phyloP scores from a whole-genome alignment of 176 grass and related monocot species.

The Rhipidocladum racemiflorum region DNA sequence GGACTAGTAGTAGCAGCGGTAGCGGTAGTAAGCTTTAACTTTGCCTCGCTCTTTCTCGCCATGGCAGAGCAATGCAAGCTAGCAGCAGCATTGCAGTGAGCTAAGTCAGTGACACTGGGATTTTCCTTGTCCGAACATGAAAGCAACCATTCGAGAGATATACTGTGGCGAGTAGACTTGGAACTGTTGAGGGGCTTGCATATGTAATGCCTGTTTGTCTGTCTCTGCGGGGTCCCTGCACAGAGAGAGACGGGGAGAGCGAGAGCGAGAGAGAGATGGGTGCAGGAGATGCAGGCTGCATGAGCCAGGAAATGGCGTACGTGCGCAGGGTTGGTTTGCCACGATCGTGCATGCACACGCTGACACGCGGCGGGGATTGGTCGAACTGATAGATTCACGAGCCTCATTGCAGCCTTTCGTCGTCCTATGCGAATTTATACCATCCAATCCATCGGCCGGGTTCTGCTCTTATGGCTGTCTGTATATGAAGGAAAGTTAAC shows the following conservation, averaged over 20 bases:
- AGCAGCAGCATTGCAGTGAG: neutral
- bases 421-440: neutral
- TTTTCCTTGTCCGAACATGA: conserved; percentile 22
- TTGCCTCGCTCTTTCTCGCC: neutral
- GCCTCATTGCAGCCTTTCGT: conserved; percentile 16
- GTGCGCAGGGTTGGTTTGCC: conserved; percentile 23
- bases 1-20: neutral
- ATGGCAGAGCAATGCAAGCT: neutral
- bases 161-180: neutral
- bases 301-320: neutral
- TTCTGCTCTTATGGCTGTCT: neutral
- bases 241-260: neutral
- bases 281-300: neutral
- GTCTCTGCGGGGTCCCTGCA: neutral
- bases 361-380: neutral
- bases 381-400: neutral
- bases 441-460: neutral
- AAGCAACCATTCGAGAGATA: conserved; percentile 27
- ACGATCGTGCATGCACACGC: conserved; percentile 5
- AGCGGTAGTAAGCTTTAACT: neutral
- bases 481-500: neutral
- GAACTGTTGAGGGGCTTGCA: conserved; percentile 9
- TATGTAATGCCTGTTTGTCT: neutral
- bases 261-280: neutral
- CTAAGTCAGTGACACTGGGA: neutral